These are phyloP conservation scores for Nakazawaea siamensis DNA, from an alignment of 805 yeast genomes.

Conservation along the genomic window DNA sequence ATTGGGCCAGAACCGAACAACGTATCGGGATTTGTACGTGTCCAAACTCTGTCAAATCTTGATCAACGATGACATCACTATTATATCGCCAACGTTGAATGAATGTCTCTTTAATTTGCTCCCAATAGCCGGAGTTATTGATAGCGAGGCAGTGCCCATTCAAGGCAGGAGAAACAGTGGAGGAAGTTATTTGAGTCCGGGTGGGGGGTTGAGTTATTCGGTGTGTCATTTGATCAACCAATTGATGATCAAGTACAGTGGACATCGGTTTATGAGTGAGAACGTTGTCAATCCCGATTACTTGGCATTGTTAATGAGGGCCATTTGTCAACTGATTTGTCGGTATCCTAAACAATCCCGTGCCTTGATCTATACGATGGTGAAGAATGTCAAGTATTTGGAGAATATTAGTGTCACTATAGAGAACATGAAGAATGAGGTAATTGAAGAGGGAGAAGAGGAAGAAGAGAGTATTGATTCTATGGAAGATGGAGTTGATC, in stretches of 20 bases:
- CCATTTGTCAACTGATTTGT: constrained; percentile 44
- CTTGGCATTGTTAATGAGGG: constrained; percentile 49
- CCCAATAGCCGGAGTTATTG: constrained; percentile 24
- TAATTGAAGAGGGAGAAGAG: background rate
- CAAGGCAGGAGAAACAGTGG: constrained; percentile 11
- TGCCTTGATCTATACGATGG: constrained; percentile 42
- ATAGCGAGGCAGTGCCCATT: background rate
- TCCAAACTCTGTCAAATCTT: constrained; percentile 41
- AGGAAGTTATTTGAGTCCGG: constrained; percentile 13
- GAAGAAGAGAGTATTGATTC: background rate
- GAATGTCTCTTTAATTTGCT: constrained; percentile 58
- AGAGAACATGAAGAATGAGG: constrained; percentile 4
- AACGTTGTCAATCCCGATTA: constrained; percentile 41
- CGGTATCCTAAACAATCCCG: constrained; percentile 44
- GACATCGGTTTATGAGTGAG: constrained; percentile 26
- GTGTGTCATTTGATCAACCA: constrained; percentile 40
- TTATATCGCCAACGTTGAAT: constrained; percentile 39
- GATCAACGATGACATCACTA: constrained; percentile 22
- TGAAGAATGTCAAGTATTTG: constrained; percentile 23
- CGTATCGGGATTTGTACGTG: constrained; percentile 58
- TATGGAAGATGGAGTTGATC: too few relatives aligned
- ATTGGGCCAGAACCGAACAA: constrained; percentile 28
- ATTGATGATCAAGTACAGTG: constrained; percentile 29
- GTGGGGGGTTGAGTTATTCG: constrained; percentile 40
- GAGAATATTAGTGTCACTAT: constrained; percentile 7